phyloP scores from a whole-genome alignment of 2,329 filamentous ascomycete species.

The Fusarium torreyae region DNA sequence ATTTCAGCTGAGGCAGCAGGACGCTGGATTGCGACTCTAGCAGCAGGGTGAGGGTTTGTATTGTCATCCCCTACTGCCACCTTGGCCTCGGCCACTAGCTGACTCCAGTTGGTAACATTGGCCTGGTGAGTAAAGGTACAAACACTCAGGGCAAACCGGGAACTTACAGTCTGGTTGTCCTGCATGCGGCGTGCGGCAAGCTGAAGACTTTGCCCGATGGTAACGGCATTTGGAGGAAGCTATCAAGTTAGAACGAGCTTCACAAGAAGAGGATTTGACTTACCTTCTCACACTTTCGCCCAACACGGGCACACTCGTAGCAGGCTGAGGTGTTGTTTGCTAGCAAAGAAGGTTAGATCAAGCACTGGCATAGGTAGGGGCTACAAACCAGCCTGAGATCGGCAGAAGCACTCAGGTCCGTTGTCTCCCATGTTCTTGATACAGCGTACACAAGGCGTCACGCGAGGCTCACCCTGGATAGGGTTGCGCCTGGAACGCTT shows the following conservation, averaged over 20 bases:
- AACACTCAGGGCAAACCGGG: too few species aligned
- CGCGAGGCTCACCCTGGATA: background rate
- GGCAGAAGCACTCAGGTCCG: background rate
- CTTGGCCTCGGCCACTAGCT: background rate
- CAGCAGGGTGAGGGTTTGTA: background rate
- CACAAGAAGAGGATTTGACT: background rate
- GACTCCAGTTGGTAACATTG: constrained; percentile 10
- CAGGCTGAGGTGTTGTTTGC: background rate
- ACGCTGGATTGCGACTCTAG: background rate
- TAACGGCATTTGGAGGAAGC: background rate
- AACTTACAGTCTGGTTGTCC: constrained; percentile 6
- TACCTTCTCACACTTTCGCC: background rate
- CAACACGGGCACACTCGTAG: background rate
- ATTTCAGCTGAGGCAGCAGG: background rate
- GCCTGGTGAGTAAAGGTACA: background rate
- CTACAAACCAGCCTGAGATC: background rate
- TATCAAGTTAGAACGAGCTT: background rate
- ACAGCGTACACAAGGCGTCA: background rate
- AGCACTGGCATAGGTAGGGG: background rate
- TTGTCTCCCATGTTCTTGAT: background rate
- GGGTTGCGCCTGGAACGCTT: background rate
- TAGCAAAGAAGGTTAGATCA: background rate
- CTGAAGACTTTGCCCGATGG: background rate
- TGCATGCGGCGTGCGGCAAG: background rate
- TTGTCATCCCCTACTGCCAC: background rate